A percentile compares a stretch with the other conserved stretches of the same genome.
These are phyloP conservation scores for Melampsora larici-populina DNA, from an alignment of 1,284 basidiomycete genomes.

Conservation along the genomic window DNA sequence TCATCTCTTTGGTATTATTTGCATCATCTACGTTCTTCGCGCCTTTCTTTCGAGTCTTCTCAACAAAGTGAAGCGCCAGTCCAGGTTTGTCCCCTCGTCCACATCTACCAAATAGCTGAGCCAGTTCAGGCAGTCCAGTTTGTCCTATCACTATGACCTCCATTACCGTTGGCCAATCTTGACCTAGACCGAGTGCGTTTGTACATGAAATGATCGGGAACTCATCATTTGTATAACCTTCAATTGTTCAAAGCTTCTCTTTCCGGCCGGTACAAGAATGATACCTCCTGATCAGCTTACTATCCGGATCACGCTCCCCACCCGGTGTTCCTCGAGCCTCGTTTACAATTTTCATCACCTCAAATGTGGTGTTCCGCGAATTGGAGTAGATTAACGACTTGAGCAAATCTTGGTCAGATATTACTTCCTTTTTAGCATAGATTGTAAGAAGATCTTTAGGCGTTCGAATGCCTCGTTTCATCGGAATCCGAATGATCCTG, in stretches of 20 bases:
- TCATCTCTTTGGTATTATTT: too few relatives aligned
- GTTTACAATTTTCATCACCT: background rate
- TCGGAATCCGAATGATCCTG: background rate
- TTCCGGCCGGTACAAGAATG: background rate
- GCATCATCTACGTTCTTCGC: too few relatives aligned
- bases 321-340: background rate
- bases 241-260: background rate
- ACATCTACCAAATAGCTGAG: slow-evolving; percentile 2
- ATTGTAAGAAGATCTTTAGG: background rate
- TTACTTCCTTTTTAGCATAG: background rate
- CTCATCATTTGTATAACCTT: background rate
- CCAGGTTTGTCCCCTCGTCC: background rate
- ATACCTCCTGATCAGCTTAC: background rate
- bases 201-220: slow-evolving; percentile 8
- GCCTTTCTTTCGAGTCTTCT: background rate
- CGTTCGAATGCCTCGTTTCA: background rate
- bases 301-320: background rate
- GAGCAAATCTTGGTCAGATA: background rate
- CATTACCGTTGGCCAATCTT: background rate
- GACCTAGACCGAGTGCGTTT: slow-evolving; percentile 13
- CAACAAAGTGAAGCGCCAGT: slow-evolving; percentile 1
- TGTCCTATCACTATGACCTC: too few relatives aligned
- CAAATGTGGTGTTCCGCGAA: background rate
- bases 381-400: slow-evolving; percentile 4
- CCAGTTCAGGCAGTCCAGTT: too few relatives aligned